Evolutionary conservation across 2,329 filamentous ascomycete species (phyloP), one percentile per base, ranked within the genome.

Genomic region (Chrysoporthe austroafricana): DNA sequence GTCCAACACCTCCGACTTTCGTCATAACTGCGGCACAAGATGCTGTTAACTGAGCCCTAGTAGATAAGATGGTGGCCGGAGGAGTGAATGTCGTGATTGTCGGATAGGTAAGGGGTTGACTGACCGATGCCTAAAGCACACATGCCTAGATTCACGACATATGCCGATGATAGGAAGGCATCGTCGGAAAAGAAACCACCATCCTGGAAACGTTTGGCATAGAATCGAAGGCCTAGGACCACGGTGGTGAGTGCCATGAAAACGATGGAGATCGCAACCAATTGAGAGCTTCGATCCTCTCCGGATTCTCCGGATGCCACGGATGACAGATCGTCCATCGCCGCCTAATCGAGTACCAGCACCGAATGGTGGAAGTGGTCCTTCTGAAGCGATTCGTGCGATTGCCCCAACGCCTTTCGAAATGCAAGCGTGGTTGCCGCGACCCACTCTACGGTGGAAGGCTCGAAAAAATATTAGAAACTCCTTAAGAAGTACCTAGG

Each of bases 1-100:
- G 74, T 11, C 74, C 74, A 8, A 75, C 72, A 7, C 73, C 74
- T 48, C 71, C 74, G 13, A 75, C 62, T 7, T 67, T 66, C 1
- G 73, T 71, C 68, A 72, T 71, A 1, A 72, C 75, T 73, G 46
- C 44, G 8, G 3, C n/a, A 56, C 39, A 62, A 52, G 4, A n/a
- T 50, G 6, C 44, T 1, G 39, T 43, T 60, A 6, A 21, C 36
- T 43, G n/a, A 0, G 36, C 39, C 32, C 14, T n/a, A 14, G 34
- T 13, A 1, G 32, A n/a, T n/a, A 26, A 62, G 2, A 21, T 7
- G 13, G 21, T n/a, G 16, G 16, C 21, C 36, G 4, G n/a, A 14
- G 32, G n/a, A 21, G 18, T 14, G 57, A 21, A 4, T 26, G 6
- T n/a, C 21, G 6, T 21, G 36, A n/a, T 26, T 21, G 9, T 7